Conservation (phyloP, 331 rosid genomes). For the Acacia concinna region DNA sequence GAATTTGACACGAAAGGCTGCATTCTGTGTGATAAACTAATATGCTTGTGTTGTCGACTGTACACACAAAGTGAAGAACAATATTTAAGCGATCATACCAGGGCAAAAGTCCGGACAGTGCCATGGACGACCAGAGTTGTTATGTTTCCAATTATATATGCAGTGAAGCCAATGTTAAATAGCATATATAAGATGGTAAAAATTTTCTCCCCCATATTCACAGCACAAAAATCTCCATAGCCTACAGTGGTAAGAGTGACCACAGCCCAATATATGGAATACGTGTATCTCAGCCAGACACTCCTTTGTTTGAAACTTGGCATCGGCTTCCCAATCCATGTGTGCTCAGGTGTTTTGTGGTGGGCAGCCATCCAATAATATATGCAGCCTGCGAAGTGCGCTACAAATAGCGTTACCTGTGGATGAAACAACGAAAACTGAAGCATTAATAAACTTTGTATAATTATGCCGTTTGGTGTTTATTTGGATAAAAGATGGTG, state of each 20-base stretch:
- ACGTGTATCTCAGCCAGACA: constrained; percentile 66
- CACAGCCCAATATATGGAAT: constrained; percentile 81
- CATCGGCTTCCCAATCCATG: constrained; percentile 71
- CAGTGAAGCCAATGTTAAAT: constrained; percentile 84
- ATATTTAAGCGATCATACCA: constrained; percentile 54
- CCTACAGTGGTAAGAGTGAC: constrained; percentile 89
- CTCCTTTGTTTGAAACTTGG: constrained; percentile 48
- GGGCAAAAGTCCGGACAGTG: constrained; percentile 61
- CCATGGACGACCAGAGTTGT: constrained; percentile 78
- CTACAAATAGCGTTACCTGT: constrained; percentile 82
- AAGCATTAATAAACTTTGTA: constrained; percentile 1
- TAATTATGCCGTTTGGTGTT: not conserved
- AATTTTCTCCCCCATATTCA: constrained; percentile 67
- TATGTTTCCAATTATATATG: constrained; percentile 90
- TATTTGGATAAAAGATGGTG: not conserved
- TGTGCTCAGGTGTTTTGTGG: constrained; percentile 44
- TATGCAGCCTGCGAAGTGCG: constrained; percentile 88
- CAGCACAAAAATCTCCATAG: constrained; percentile 86
- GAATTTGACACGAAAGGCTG: not conserved
- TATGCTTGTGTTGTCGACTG: constrained; percentile 6
- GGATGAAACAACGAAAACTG: constrained; percentile 22
- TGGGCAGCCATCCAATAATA: constrained; percentile 76
- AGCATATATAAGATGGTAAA: constrained; percentile 73
- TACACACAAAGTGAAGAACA: constrained; percentile 12
- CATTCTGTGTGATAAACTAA: not conserved